Conservation (phyloP, 1,284 basidiomycete species). For the Tranzscheliella williamsii region DNA sequence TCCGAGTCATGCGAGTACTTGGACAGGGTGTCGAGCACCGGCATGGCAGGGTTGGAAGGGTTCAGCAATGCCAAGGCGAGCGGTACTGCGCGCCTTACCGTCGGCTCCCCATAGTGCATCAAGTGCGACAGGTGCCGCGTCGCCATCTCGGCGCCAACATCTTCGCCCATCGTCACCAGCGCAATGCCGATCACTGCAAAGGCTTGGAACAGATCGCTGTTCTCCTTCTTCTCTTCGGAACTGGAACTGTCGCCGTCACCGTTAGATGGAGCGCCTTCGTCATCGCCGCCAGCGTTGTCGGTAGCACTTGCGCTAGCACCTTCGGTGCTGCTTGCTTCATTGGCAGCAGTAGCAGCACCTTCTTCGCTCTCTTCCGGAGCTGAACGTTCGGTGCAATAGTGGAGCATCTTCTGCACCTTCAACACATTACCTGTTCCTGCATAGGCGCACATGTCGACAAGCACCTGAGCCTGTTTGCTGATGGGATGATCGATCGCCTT, state of each 20-base stretch:
- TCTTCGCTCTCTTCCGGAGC: conserved; percentile 63
- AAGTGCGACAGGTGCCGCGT: conserved; percentile 59
- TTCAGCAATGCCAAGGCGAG: conserved; percentile 92
- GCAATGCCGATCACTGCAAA: conserved; percentile 94
- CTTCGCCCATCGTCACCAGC: conserved; percentile 96
- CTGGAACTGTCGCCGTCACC: conserved; percentile 38
- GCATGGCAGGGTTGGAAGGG: conserved; percentile 92
- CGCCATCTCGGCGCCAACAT: conserved; percentile 89
- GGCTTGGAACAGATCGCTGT: conserved; percentile 84
- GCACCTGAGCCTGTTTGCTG: conserved; percentile 84
- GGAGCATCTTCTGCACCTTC: conserved; percentile 88
- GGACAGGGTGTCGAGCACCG: conserved; percentile 95
- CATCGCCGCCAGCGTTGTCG: conserved; percentile 47
- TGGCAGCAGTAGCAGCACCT: conserved; percentile 35
- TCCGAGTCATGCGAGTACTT: conserved; percentile 99
- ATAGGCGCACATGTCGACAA: conserved; percentile 92
- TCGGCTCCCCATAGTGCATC: conserved; percentile 97
- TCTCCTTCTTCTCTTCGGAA: conserved; percentile 64
- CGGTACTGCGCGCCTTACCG: conserved; percentile 90
- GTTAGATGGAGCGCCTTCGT: conserved; percentile 53
- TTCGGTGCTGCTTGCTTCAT: conserved; percentile 63
- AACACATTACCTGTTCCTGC: conserved; percentile 95
- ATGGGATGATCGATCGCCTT: conserved; percentile 93
- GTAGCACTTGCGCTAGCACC: conserved; percentile 33
- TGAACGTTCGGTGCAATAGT: conserved; percentile 89